phyloP scores from a whole-genome alignment of 805 yeast species.

The Metschnikowia colocasiae region DNA sequence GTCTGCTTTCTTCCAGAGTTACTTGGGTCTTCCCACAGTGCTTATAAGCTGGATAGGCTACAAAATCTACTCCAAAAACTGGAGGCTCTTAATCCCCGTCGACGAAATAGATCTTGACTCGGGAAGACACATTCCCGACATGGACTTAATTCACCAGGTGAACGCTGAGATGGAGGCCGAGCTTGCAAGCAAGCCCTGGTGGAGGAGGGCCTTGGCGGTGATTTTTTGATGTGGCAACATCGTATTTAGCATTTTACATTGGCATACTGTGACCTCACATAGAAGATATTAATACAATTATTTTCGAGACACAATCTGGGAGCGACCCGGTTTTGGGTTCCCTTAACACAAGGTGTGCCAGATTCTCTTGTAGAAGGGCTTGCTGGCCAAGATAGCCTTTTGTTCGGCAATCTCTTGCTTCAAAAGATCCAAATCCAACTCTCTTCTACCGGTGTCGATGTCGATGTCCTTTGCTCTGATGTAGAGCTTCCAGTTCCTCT shows the following conservation, averaged over 20 bases:
- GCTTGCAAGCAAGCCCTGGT: slow-evolving; percentile 11
- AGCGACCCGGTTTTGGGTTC: too few species aligned
- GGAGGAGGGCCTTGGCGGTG: slow-evolving; percentile 11
- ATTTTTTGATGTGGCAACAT: slow-evolving; percentile 3
- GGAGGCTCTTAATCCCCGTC: slow-evolving; percentile 19
- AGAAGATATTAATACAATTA: not conserved
- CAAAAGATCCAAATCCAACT: slow-evolving; percentile 36
- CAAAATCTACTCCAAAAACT: slow-evolving; percentile 21
- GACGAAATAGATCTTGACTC: slow-evolving; percentile 25
- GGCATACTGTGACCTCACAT: not conserved
- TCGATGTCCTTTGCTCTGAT: slow-evolving; percentile 33
- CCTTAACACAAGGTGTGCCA: slow-evolving; percentile 58
- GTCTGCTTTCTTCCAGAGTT: slow-evolving; percentile 24
- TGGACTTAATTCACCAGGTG: slow-evolving; percentile 27
- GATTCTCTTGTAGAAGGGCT: slow-evolving; percentile 46
- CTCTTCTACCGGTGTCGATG: slow-evolving; percentile 38
- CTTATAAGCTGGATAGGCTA: slow-evolving; percentile 24
- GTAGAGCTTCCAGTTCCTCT: slow-evolving; percentile 28
- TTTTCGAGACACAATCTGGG: not conserved
- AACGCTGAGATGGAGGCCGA: slow-evolving; percentile 13
- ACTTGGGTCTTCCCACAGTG: slow-evolving; percentile 25
- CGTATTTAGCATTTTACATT: not conserved
- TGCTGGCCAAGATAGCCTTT: slow-evolving; percentile 44
- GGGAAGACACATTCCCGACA: slow-evolving; percentile 24
- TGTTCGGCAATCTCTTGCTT: slow-evolving; percentile 53